Evolutionary conservation across 148 eudicot genomes (phyloP).

Genomic region (Simmondsia chinensis): DNA sequence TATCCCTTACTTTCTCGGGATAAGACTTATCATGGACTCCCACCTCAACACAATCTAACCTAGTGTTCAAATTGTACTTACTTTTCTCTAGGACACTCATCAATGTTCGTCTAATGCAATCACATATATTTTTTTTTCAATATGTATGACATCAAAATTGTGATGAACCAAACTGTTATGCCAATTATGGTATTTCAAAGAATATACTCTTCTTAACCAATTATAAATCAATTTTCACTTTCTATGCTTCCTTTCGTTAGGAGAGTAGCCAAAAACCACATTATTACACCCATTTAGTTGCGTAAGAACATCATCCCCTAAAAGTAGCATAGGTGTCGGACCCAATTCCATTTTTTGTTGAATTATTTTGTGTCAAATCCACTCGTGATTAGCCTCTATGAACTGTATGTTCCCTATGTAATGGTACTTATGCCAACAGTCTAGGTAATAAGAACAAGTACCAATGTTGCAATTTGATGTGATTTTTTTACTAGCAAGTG

Average conservation of each 20-base stretch:
- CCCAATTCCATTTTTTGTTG: background rate
- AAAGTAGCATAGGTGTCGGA: background rate
- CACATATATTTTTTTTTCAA: slow-evolving; percentile 14
- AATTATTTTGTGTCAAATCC: slow-evolving; percentile 1
- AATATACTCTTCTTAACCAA: slow-evolving; percentile 7
- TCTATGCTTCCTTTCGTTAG: background rate
- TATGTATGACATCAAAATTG: slow-evolving; percentile 12
- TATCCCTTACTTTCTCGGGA: background rate
- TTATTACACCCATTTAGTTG: background rate
- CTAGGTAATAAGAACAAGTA: no score
- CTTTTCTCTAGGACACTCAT: slow-evolving; percentile 8
- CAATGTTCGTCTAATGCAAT: slow-evolving; percentile 5
- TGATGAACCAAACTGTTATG: background rate
- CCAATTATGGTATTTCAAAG: slow-evolving; percentile 7
- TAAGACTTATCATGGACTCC: slow-evolving; percentile 4
- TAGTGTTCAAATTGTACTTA: slow-evolving; percentile 9
- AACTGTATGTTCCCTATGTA: background rate
- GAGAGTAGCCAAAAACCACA: background rate
- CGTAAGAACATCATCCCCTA: slow-evolving; percentile 1
- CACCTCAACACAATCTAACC: slow-evolving; percentile 2
- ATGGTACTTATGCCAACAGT: background rate
- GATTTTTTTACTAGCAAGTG: no score
- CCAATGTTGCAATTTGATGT: no score
- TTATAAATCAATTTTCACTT: background rate
- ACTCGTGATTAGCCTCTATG: slow-evolving; percentile 3